phyloP scores from a whole-genome alignment of 805 yeast species.

The Nakazawaea ambrosiae region DNA sequence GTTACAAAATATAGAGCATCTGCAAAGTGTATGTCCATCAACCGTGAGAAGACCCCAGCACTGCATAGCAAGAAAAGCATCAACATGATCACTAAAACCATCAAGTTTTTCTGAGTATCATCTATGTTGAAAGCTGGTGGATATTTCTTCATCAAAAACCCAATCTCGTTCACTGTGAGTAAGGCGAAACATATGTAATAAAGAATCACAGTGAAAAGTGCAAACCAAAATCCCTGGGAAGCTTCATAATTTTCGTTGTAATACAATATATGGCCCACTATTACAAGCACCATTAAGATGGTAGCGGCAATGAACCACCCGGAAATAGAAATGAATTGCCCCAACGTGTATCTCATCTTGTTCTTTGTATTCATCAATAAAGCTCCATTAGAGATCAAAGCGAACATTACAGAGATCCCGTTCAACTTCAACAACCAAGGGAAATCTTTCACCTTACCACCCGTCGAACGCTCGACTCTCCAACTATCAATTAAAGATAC shows the following conservation, averaged over 20 bases:
- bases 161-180: constrained; percentile 52
- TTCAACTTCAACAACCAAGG: constrained; percentile 48
- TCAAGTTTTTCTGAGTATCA: constrained; percentile 62
- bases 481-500: constrained; percentile 68
- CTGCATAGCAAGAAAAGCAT: constrained; percentile 72
- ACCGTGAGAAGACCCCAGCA: constrained; percentile 44
- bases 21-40: constrained; percentile 48
- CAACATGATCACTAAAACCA: constrained; percentile 60
- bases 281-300: constrained; percentile 42
- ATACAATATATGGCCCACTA: constrained; percentile 27
- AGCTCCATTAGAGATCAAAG: constrained; percentile 62
- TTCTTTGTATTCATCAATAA: constrained; percentile 64
- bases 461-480: constrained; percentile 32
- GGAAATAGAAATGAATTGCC: constrained; percentile 55
- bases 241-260: constrained; percentile 21
- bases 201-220: constrained; percentile 53
- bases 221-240: constrained; percentile 77
- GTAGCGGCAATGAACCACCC: constrained; percentile 60
- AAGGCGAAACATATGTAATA: constrained; percentile 52
- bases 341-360: constrained; percentile 44
- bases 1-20: constrained; percentile 66
- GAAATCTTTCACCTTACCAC: constrained; percentile 28
- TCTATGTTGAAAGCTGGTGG: constrained; percentile 66
- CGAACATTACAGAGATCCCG: constrained; percentile 54
- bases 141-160: constrained; percentile 52